Evolutionary conservation across 345 rosid species (phyloP), one percentile per base, ranked within the genome.

Genomic region (Raphanus raphanistrum): DNA sequence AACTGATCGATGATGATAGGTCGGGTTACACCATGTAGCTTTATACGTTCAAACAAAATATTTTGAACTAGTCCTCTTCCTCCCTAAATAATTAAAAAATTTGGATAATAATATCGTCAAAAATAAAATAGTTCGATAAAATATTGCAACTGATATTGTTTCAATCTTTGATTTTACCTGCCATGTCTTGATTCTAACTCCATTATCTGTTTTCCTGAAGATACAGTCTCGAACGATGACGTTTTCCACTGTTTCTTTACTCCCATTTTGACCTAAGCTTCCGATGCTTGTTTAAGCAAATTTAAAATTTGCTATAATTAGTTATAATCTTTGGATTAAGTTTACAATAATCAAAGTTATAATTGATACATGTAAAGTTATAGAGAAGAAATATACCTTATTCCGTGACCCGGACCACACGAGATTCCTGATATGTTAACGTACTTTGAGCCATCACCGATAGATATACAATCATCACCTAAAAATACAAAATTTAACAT

Each of bases 341-440:
- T 70, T 54, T 12, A 25, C 17, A 8, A n/a, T 17, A 28, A 26
- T 17, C 5, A 43, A 29, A 27, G 25, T 5, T n/a, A 5, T 35
- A 25, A 6, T 8, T 27, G 1, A n/a, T 8, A 31, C 12, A 50
- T 21, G 9, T 8, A 64, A 11, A 41, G 45, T 2, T 54, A 38
- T 38, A 38, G 13, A 2, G 15, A 64, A 28, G 62, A 55, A 54
- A 35, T 12, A 0, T 48, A 85, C 90, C 90, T 88, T 64, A 87
- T 83, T 11, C 90, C 90, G 52, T 87, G 92, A 3, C 92, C 90
- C 0, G 89, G 90, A 62, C 92, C 88, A 32, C 92, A 88, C 2
- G 52, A 4, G 35, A 83, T 81, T 13, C 55, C 13, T 41, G 71
- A 74, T 17, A 88, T 66, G 8, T 68, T 63, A 57, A 88, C 27